Conservation (phyloP, 225 moss, liverwort and hornwort genomes). For the Asterella californica region DNA sequence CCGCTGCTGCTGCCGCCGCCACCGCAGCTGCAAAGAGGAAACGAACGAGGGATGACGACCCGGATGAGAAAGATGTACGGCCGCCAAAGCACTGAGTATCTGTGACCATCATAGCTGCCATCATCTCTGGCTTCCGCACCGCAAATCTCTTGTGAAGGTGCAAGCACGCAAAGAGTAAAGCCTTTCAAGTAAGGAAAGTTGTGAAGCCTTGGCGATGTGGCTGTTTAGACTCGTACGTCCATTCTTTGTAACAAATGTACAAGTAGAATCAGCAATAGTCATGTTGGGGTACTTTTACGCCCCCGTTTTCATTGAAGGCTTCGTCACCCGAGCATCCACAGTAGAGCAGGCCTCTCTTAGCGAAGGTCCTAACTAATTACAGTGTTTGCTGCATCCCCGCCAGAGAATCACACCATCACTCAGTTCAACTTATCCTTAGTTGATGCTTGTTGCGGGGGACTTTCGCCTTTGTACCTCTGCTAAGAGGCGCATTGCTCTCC, state of each 20-base stretch:
- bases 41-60: constrained; percentile 61
- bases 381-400: constrained; percentile 4
- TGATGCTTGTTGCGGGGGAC: constrained; percentile 9
- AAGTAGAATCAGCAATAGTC: constrained; percentile 33
- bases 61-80: constrained; percentile 55
- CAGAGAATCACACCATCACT: background rate
- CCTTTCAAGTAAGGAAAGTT: background rate
- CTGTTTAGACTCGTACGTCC: constrained; percentile 27
- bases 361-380: constrained; percentile 10
- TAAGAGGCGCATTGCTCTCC: constrained; percentile 16
- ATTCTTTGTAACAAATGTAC: constrained; percentile 43
- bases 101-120: background rate
- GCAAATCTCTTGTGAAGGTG: constrained; percentile 9
- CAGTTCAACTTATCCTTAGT: constrained; percentile 2
- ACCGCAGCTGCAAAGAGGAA: constrained; percentile 49
- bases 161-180: constrained; percentile 3
- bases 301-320: constrained; percentile 28
- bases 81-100: constrained; percentile 54
- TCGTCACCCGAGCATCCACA: constrained; percentile 20
- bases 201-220: constrained; percentile 23
- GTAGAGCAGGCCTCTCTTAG: constrained; percentile 23
- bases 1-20: constrained; percentile 2
- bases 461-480: constrained; percentile 7
- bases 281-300: constrained; percentile 24
- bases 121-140: constrained; percentile 17